A percentile compares a stretch with the other conserved stretches of the same genome.
Conservation (phyloP, 768 basidiomycete species). For the Phlebiopsis flavidoalba region DNA sequence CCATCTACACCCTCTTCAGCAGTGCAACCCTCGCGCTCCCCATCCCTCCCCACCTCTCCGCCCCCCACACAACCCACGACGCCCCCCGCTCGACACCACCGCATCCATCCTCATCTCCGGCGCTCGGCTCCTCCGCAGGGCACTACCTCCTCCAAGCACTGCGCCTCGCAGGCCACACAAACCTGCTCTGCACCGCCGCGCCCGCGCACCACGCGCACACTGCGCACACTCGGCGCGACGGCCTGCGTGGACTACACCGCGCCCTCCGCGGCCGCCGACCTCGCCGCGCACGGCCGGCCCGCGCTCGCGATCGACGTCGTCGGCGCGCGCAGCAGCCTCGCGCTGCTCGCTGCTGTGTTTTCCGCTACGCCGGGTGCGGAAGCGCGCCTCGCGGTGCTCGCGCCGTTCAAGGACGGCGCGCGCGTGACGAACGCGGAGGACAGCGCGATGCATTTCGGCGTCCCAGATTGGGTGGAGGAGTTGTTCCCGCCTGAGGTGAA, state of each 20-base stretch:
- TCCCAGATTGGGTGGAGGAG: not conserved
- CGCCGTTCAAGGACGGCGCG: constrained; percentile 2
- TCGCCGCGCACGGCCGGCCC: not conserved
- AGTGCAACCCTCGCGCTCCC: constrained; percentile 2
- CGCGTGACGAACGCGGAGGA: constrained; percentile 2
- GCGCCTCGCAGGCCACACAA: constrained; percentile 3
- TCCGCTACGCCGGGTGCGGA: not conserved
- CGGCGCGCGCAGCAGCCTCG: not conserved
- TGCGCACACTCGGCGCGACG: constrained; percentile 3
- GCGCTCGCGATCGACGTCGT: not conserved
- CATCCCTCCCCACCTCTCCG: not conserved
- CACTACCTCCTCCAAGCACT: constrained; percentile 9
- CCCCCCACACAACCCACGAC: not conserved
- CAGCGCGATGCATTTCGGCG: not conserved
- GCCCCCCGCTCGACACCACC: not conserved
- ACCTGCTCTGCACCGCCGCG: constrained; percentile 5
- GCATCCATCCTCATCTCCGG: constrained; percentile 1
- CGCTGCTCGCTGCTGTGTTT: not conserved
- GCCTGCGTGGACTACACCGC: constrained; percentile 3
- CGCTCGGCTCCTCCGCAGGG: constrained; percentile 3
- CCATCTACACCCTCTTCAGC: constrained; percentile 4
- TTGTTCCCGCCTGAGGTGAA: not conserved
- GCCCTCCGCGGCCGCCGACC: not conserved
- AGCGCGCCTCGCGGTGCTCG: not conserved
- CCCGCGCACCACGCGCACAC: constrained; percentile 4